A percentile compares a stretch with the other conserved stretches of the same genome.
Evolutionary conservation across 257 asterid species (phyloP).

Genomic region (Nicotiana tabacum): DNA sequence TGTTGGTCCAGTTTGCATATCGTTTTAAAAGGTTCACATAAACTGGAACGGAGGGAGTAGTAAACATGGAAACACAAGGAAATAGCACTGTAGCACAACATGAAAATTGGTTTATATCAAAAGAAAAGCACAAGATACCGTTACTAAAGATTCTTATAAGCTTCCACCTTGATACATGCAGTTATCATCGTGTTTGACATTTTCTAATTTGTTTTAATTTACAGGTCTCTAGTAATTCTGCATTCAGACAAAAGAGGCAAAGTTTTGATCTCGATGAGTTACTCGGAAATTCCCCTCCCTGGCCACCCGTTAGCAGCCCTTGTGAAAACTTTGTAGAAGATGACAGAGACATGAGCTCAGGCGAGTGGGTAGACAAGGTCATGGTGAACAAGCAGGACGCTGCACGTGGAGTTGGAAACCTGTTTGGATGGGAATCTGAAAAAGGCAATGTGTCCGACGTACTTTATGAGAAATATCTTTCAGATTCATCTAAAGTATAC

Average conservation of each 20-base stretch:
- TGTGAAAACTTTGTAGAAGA: constrained; percentile 46
- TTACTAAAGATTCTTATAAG: not conserved
- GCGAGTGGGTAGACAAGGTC: constrained; percentile 96
- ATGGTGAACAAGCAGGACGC: constrained; percentile 91
- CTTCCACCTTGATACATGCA: constrained; percentile 2
- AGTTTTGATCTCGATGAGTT: constrained; percentile 73
- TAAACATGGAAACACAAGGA: not conserved
- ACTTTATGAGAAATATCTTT: constrained; percentile 43
- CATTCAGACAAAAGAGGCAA: constrained; percentile 54
- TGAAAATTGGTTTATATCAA: too few relatives aligned
- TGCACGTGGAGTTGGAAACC: constrained; percentile 26
- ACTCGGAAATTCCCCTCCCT: constrained; percentile 65
- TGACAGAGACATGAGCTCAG: constrained; percentile 58
- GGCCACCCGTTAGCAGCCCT: constrained; percentile 72
- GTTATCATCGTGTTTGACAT: not conserved
- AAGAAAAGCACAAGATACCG: too few relatives aligned
- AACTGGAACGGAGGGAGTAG: not conserved
- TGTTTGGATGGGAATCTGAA: constrained; percentile 43
- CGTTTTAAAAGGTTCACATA: too few relatives aligned
- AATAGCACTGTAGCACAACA: not conserved
- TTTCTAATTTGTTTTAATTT: not conserved
- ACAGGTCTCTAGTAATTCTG: constrained; percentile 50
- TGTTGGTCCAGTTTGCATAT: too few relatives aligned
- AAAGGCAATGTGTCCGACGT: constrained; percentile 33
- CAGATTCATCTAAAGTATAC: constrained; percentile 44